Base-by-base conservation (phyloP, 2,329 filamentous ascomycete genomes). In the Stachybotrys chartarum region DNA sequence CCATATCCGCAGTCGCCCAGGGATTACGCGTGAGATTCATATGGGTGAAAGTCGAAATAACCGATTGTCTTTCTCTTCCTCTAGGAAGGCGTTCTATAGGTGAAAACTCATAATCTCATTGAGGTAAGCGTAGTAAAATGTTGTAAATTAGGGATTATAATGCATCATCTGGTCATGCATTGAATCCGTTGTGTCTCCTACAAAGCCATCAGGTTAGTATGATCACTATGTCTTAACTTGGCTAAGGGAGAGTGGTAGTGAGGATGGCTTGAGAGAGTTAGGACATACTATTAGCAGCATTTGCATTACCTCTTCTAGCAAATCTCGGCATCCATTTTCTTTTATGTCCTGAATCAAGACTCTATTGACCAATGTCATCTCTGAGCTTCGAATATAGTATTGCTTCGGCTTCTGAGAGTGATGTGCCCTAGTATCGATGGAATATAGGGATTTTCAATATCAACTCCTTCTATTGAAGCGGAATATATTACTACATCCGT, bases 81-180 rank as follows among this genome's bases (percentile, higher is more conserved):
- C 57, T 7, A 69, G 51, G 52, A 70, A 61, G 10, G 60, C 56
- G 45, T 69, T 70, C 51, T 70, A 53, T 30, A 68, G 56, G 51
- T 70, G 31, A 56, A 68, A 69, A 42, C 63, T 46, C 31, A 61
- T 58, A 51, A 58, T 69, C 56, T 68, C 45, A 45, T 67, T 68
- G 5, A 69, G 59, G 54, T 69, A 69, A 7, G 56, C 57, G 50
- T 54, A 59, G 24, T 65, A 58, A 30, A 70, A 69, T 3, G 60
- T 70, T 1, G 51, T 52, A 50, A 59, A 70, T 39, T 55, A 54
- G 53, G 64, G 65, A 48, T 68, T 54, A 55, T 69, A 55, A 24
- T 59, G 63, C 56, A 70, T 66, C 32, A 69, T 65, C 55, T 70
- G 54, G 57, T 70, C 58, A 39, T 58, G 57, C 24, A 70, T 56